Conservation (phyloP, 129 eudicot species). For the Chrysanthemum lavandulifolium region DNA sequence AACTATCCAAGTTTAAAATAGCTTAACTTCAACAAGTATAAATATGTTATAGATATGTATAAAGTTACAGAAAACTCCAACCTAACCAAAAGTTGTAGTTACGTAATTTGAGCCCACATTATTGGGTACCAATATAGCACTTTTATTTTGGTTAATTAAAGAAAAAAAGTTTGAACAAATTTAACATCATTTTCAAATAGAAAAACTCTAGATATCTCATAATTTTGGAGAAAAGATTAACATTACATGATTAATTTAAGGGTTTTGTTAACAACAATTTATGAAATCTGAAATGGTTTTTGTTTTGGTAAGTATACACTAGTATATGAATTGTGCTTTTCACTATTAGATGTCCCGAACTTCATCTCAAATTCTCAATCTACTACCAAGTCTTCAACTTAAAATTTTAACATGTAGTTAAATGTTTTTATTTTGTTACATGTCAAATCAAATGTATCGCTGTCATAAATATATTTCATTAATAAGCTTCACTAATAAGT, state of each 20-base stretch:
- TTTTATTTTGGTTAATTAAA: not conserved
- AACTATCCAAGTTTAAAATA: no score
- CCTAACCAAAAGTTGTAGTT: not conserved
- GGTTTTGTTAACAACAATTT: no score
- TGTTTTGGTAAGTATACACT: no score
- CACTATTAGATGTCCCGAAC: no score
- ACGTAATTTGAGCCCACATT: constrained; percentile 6
- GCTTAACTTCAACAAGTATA: no score
- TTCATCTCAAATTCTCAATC: no score
- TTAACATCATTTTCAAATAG: not conserved
- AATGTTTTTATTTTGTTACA: not conserved
- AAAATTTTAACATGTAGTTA: not conserved
- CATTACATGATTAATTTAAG: no score
- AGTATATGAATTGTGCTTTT: no score
- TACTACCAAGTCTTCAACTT: no score
- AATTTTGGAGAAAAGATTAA: no score
- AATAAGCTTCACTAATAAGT: not conserved
- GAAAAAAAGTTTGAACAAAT: not conserved
- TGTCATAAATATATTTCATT: not conserved
- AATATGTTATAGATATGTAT: not conserved
- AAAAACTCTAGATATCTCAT: no score
- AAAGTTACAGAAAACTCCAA: not conserved
- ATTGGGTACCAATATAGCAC: not conserved
- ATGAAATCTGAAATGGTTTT: no score
- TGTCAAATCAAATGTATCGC: not conserved